These are phyloP conservation scores for Eutypa lata DNA, from an alignment of 2,329 filamentous ascomycete species.

Conservation along the genomic window DNA sequence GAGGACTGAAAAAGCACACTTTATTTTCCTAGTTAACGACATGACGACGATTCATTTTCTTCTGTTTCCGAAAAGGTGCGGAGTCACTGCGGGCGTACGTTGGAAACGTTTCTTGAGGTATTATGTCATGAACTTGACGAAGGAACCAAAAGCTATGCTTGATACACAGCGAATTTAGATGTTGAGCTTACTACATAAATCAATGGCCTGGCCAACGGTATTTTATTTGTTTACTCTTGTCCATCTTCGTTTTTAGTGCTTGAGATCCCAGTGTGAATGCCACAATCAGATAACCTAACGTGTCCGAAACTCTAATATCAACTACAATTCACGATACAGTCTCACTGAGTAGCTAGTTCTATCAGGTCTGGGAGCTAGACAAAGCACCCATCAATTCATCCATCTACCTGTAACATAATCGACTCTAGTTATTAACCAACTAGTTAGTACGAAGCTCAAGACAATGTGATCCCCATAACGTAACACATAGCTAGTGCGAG, in stretches of 20 bases:
- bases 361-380: too few species aligned
- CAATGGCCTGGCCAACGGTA: conserved; percentile 19
- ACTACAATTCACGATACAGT: too few species aligned
- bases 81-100: conserved; percentile 33
- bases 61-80: conserved; percentile 36
- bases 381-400: too few species aligned
- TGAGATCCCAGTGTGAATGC: background rate
- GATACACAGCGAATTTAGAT: conserved; percentile 33
- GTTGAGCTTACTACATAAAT: conserved; percentile 22
- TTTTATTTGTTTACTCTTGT: background rate
- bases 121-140: conserved; percentile 36
- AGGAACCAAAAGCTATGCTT: conserved; percentile 38
- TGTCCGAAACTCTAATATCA: too few species aligned
- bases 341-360: too few species aligned
- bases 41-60: conserved; percentile 33
- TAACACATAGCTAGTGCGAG: too few species aligned
- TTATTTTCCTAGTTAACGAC: conserved; percentile 31
- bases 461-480: too few species aligned
- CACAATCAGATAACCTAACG: too few species aligned
- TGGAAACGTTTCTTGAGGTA: conserved; percentile 37
- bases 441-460: too few species aligned
- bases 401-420: too few species aligned
- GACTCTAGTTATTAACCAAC: too few species aligned
- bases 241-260: background rate
- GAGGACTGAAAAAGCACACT: conserved; percentile 25